phyloP scores from a whole-genome alignment of 495 filamentous ascomycete species.

The Rhypophila decipiens region DNA sequence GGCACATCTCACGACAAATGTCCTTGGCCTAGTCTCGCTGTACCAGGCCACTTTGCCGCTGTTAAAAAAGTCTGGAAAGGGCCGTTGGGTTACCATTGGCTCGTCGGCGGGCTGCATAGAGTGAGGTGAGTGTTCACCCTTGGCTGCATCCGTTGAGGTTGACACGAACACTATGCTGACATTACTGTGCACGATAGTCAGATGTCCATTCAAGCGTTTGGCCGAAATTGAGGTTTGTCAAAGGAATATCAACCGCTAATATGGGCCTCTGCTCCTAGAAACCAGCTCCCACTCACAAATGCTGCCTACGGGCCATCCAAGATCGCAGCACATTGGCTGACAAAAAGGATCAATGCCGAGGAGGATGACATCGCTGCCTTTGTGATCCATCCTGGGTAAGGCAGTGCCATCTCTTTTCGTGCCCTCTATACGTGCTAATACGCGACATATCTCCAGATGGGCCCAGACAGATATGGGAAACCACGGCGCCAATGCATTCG shows the following conservation, averaged over 20 bases:
- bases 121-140: constrained; percentile 15
- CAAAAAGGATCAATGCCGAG: constrained; percentile 30
- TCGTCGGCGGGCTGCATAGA: constrained; percentile 19
- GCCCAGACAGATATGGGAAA: constrained; percentile 44
- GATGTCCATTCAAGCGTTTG: too few species aligned
- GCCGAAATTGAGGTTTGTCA: constrained; percentile 2
- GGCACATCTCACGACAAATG: constrained; percentile 18
- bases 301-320: constrained; percentile 37
- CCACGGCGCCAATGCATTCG: constrained; percentile 25
- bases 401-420: too few species aligned
- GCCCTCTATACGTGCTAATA: background rate
- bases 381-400: constrained; percentile 17
- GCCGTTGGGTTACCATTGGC: constrained; percentile 34
- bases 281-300: constrained; percentile 17
- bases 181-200: too few species aligned
- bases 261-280: background rate
- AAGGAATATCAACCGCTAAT: too few species aligned
- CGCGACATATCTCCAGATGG: constrained; percentile 16
- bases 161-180: too few species aligned
- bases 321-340: constrained; percentile 32
- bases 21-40: constrained; percentile 23
- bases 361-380: constrained; percentile 33
- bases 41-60: constrained; percentile 26
- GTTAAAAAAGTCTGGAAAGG: constrained; percentile 16
- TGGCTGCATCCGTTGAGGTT: constrained; percentile 27